phyloP scores from a whole-genome alignment of 352 stramenopile genomes.

The Pythium rhizo-oryzae region DNA sequence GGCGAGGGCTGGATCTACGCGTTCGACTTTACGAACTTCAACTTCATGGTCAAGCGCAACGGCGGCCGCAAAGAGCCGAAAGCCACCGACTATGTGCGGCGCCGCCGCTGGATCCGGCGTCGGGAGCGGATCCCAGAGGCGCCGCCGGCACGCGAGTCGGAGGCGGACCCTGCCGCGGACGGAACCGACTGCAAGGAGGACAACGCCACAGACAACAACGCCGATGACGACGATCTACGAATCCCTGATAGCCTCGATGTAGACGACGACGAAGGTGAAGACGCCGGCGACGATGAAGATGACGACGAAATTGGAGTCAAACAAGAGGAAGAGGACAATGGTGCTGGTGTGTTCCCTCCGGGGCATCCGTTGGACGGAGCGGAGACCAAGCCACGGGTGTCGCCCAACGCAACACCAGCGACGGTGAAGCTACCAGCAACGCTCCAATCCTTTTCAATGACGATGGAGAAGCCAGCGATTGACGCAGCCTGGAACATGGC shows the following conservation, averaged over 20 bases:
- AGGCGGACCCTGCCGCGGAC: background rate
- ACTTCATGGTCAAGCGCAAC: conserved; percentile 61
- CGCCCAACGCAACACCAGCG: background rate
- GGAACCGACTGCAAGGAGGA: background rate
- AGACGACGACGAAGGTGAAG: conserved; percentile 34
- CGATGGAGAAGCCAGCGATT: conserved; percentile 55
- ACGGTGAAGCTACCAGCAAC: background rate
- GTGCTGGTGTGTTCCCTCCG: background rate
- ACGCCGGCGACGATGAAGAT: conserved; percentile 31
- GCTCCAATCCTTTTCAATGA: conserved; percentile 22
- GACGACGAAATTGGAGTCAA: conserved; percentile 17
- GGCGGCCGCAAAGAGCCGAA: conserved; percentile 53
- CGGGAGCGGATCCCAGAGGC: conserved; percentile 38
- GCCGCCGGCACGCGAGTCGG: background rate
- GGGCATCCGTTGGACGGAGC: background rate
- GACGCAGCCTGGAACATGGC: conserved; percentile 54
- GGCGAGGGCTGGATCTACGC: conserved; percentile 75
- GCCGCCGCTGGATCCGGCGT: conserved; percentile 64
- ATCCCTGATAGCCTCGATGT: conserved; percentile 26
- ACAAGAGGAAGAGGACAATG: conserved; percentile 8
- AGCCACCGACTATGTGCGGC: conserved; percentile 69
- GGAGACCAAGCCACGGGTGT: background rate
- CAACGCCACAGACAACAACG: background rate
- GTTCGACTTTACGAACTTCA: conserved; percentile 84
- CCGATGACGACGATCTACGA: conserved; percentile 12